Percentiles rank a stretch among this genome's conserved stretches.
These are phyloP conservation scores for Panicum hallii DNA, from an alignment of 202 grass and related monocot species.

Conservation along the genomic window DNA sequence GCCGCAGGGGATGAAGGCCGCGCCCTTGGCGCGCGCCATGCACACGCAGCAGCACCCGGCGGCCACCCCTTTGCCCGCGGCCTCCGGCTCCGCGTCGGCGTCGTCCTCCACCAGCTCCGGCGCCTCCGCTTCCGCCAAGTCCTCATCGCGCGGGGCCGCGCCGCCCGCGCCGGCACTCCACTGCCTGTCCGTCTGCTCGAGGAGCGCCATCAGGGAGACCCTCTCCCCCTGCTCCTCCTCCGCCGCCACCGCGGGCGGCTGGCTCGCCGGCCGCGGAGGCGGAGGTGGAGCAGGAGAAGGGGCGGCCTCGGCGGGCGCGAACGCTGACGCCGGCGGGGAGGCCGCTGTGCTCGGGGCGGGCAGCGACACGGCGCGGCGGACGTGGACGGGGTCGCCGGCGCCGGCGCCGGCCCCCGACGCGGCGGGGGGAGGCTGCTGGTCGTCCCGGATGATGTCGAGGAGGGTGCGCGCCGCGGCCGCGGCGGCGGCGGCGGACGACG, in stretches of 20 bases:
- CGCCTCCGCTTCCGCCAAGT: neutral
- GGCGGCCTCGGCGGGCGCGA: neutral
- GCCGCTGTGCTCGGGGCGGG: neutral
- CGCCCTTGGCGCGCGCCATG: conserved; percentile 80
- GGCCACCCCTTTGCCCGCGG: neutral
- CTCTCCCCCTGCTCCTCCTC: conserved; percentile 53
- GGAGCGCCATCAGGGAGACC: conserved; percentile 82
- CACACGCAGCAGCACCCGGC: conserved; percentile 88
- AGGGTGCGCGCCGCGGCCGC: conserved; percentile 44
- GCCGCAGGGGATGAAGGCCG: conserved; percentile 94
- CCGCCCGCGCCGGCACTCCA: conserved; percentile 41
- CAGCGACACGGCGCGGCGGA: conserved; percentile 50
- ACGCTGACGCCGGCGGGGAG: neutral
- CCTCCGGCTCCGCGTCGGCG: neutral
- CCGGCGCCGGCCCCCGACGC: too few species aligned
- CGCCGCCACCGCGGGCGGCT: neutral
- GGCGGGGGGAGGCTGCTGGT: conserved; percentile 16
- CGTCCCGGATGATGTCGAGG: conserved; percentile 61
- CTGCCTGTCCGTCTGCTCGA: conserved; percentile 84
- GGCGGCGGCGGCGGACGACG: neutral
- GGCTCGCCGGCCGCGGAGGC: neutral
- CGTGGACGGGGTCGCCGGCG: conserved; percentile 9
- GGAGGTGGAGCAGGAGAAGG: neutral
- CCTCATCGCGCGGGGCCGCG: neutral
- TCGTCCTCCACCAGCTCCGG: conserved; percentile 13